These are phyloP conservation scores for Leishmania tropica DNA, from an alignment of 208 protist species.

Conservation along the genomic window DNA sequence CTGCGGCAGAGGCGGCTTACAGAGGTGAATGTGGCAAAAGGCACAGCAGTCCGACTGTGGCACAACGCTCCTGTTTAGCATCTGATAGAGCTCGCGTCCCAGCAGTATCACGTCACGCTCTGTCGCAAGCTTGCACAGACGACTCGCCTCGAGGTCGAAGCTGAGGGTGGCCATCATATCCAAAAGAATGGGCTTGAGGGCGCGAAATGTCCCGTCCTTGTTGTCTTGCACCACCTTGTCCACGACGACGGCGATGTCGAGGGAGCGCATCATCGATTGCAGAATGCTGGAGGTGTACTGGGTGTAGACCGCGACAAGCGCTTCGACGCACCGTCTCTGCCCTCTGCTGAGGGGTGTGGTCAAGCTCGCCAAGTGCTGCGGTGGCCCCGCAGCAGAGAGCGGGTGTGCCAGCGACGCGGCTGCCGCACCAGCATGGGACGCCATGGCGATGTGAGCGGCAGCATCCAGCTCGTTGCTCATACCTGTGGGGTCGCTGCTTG, in stretches of 20 bases:
- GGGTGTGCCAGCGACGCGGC: neutral
- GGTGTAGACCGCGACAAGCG: slow-evolving; percentile 61
- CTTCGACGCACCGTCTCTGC: slow-evolving; percentile 30
- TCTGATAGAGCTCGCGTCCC: slow-evolving; percentile 36
- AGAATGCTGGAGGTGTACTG: slow-evolving; percentile 54
- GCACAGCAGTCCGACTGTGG: slow-evolving; percentile 60
- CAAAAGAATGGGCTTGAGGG: slow-evolving; percentile 65
- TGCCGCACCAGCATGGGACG: neutral
- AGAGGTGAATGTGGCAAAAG: slow-evolving; percentile 49
- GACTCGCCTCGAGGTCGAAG: slow-evolving; percentile 63
- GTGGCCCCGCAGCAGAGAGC: neutral
- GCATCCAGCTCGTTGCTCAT: slow-evolving; percentile 4
- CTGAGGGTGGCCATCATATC: slow-evolving; percentile 58
- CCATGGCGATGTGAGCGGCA: neutral
- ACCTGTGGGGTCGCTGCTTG: neutral
- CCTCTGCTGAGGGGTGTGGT: slow-evolving; percentile 11
- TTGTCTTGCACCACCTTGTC: slow-evolving; percentile 55
- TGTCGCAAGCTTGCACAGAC: slow-evolving; percentile 46
- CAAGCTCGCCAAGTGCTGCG: slow-evolving; percentile 3
- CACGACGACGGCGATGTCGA: slow-evolving; percentile 58
- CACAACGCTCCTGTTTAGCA: slow-evolving; percentile 54
- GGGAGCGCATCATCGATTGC: slow-evolving; percentile 49
- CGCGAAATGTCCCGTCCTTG: slow-evolving; percentile 51
- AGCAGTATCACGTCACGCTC: slow-evolving; percentile 58
- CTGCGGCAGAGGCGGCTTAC: slow-evolving; percentile 5